A percentile compares a stretch with the other conserved stretches of the same genome.
Conservation (phyloP, 2,329 filamentous ascomycete genomes). For the Remersonia thermophila region DNA sequence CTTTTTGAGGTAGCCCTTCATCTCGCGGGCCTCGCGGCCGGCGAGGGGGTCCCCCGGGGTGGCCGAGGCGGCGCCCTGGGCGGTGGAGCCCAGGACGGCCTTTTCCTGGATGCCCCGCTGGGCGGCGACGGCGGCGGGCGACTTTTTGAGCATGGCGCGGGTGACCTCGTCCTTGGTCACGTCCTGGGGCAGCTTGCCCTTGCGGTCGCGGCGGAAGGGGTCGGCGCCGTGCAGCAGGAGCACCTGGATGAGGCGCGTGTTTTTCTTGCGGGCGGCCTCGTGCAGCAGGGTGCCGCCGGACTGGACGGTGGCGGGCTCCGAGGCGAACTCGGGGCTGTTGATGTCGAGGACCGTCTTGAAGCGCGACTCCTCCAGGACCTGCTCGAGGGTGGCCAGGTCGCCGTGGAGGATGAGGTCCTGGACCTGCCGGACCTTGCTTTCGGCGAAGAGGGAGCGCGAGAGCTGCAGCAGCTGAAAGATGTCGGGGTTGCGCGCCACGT, state of each 20-base stretch:
- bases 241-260: slow-evolving; percentile 78
- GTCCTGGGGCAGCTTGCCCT: slow-evolving; percentile 90
- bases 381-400: slow-evolving; percentile 67
- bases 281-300: slow-evolving; percentile 86
- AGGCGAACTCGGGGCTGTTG: slow-evolving; percentile 80
- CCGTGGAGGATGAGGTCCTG: slow-evolving; percentile 62
- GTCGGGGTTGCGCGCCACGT: slow-evolving; percentile 80
- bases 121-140: slow-evolving; percentile 84
- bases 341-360: slow-evolving; percentile 83
- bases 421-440: slow-evolving; percentile 71
- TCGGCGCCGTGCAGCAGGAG: slow-evolving; percentile 89
- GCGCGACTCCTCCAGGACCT: slow-evolving; percentile 70
- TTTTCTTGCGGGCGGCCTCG: slow-evolving; percentile 79
- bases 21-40: slow-evolving; percentile 81
- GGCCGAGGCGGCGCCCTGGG: slow-evolving; percentile 41
- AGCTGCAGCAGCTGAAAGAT: slow-evolving; percentile 94
- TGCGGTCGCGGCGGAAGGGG: slow-evolving; percentile 87
- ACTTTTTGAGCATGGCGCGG: slow-evolving; percentile 79
- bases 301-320: slow-evolving; percentile 64
- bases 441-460: slow-evolving; percentile 77
- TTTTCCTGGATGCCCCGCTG: slow-evolving; percentile 95
- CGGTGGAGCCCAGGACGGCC: slow-evolving; percentile 72
- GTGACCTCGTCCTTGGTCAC: slow-evolving; percentile 91
- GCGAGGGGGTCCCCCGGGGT: slow-evolving; percentile 49
- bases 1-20: slow-evolving; percentile 98